These are phyloP conservation scores for Apophysomyces ossiformis DNA, from an alignment of 371 early-diverging fungal species.

Conservation along the genomic window DNA sequence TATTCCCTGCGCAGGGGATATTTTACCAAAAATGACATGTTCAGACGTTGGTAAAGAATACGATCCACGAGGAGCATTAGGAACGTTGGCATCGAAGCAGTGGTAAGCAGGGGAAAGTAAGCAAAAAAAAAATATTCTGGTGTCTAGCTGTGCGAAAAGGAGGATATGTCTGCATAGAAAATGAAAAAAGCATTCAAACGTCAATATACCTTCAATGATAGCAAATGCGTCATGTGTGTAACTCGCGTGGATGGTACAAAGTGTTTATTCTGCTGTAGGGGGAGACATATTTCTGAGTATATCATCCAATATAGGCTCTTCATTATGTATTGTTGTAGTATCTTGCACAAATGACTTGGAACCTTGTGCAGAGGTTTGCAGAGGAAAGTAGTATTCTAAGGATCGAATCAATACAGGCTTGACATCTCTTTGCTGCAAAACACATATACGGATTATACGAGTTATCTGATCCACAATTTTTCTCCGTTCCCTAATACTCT, in stretches of 20 bases:
- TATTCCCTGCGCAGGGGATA: background rate
- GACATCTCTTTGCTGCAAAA: conserved; percentile 20
- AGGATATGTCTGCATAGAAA: background rate
- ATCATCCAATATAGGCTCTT: background rate
- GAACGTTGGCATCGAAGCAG: background rate
- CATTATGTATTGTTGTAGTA: background rate
- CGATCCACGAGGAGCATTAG: background rate
- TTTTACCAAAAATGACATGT: conserved; percentile 4
- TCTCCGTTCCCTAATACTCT: conserved; percentile 9
- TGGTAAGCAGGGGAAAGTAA: conserved; percentile 1
- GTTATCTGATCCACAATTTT: conserved; percentile 15
- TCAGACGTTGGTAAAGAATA: background rate
- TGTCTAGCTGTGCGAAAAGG: background rate
- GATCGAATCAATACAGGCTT: conserved; percentile 12
- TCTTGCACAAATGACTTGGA: conserved; percentile 3
- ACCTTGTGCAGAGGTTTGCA: conserved; percentile 4
- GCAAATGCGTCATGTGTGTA: conserved; percentile 4
- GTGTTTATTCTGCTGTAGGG: background rate
- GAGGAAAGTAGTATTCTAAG: conserved; percentile 15
- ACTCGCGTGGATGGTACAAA: conserved; percentile 8
- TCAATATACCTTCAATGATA: background rate
- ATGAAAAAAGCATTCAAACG: background rate
- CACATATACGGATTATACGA: conserved; percentile 12
- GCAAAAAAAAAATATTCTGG: background rate
- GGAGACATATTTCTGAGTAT: background rate